Conservation (phyloP, 805 yeast species). For the Hanseniaspora pseudoguilliermondii region DNA sequence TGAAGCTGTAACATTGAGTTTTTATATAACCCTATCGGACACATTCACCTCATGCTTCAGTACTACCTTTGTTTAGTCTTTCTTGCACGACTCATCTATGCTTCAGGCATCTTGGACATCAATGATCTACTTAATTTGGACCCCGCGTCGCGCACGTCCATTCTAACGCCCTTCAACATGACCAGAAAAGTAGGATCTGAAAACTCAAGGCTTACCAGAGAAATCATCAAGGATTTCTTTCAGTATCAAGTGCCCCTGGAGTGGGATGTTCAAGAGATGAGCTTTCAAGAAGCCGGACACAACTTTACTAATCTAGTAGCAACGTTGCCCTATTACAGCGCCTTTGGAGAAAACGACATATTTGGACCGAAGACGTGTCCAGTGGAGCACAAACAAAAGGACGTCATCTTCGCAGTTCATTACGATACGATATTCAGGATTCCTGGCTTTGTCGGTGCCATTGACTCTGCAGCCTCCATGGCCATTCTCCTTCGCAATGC, state of each 20-base stretch:
- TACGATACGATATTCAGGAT: conserved; percentile 41
- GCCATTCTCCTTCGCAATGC: conserved; percentile 38
- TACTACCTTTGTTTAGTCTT: conserved; percentile 14
- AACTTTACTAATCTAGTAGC: conserved; percentile 31
- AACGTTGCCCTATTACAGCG: conserved; percentile 17
- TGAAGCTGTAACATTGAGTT: too few relatives aligned
- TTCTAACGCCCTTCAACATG: conserved; percentile 3
- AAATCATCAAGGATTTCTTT: conserved; percentile 14
- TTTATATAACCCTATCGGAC: too few relatives aligned
- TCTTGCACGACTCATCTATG: not conserved
- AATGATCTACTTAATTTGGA: conserved; percentile 2
- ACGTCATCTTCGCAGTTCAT: conserved; percentile 37
- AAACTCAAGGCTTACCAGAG: conserved; percentile 18
- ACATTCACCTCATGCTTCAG: not conserved
- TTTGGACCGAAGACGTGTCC: not conserved
- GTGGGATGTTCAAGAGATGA: conserved; percentile 25
- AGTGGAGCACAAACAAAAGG: conserved; percentile 15
- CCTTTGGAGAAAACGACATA: not conserved
- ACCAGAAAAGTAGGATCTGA: not conserved
- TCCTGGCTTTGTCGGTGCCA: conserved; percentile 47
- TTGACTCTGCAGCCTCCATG: conserved; percentile 48
- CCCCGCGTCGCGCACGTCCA: not conserved
- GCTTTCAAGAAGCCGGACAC: conserved; percentile 28
- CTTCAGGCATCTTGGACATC: not conserved
- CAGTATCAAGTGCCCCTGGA: not conserved